Evolutionary conservation across 139 green algal genomes (phyloP).

Genomic region (Chlorella sp.): DNA sequence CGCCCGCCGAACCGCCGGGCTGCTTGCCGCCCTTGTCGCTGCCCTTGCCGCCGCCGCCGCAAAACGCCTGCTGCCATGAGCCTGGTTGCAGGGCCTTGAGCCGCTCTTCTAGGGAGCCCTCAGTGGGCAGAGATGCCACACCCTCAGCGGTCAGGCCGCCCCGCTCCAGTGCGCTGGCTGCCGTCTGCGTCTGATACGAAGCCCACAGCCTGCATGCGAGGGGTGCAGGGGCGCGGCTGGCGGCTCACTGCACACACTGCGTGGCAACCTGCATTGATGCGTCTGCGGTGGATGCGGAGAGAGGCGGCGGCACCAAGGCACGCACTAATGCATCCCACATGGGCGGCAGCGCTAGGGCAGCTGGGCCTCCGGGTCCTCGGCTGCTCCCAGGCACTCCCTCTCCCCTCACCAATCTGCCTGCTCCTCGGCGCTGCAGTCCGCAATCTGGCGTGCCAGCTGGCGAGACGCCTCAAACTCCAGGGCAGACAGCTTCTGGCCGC

Average conservation of each 20-base stretch:
- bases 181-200: conserved; percentile 17
- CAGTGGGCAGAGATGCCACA: background rate
- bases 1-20: background rate
- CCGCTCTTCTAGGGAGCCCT: conserved; percentile 22
- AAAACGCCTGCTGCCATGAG: conserved; percentile 16
- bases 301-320: no score
- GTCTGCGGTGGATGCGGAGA: no score
- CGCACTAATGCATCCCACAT: no score
- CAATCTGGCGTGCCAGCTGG: conserved; percentile 18
- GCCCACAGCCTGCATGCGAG: conserved; percentile 18
- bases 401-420: conserved; percentile 32
- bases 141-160: conserved; percentile 15
- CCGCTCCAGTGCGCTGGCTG: conserved; percentile 33
- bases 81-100: conserved; percentile 11
- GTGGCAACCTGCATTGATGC: no score
- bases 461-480: conserved; percentile 41
- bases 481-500: conserved; percentile 15
- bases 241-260: no score
- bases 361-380: no score
- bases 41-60: background rate
- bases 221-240: no score
- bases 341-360: no score
- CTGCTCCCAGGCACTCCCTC: no score
- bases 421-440: conserved; percentile 10
- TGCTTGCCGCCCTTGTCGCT: background rate